phyloP scores from a whole-genome alignment of 306 rosid genomes.

The Prunus armeniaca region DNA sequence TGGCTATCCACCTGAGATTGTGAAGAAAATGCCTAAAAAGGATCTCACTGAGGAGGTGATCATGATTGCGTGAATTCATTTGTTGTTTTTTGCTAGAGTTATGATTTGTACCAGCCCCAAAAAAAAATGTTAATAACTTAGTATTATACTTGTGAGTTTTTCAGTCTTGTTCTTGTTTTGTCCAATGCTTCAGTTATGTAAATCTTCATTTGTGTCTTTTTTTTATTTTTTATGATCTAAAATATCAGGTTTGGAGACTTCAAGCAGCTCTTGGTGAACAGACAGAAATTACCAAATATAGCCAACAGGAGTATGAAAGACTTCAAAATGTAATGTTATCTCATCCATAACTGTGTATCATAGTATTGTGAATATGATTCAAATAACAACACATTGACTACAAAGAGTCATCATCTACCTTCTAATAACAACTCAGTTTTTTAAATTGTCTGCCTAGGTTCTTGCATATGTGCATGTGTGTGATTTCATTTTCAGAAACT shows the following conservation, averaged over 20 bases:
- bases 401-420: background rate
- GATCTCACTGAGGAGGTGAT: constrained; percentile 99
- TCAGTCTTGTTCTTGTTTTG: background rate
- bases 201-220: background rate
- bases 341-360: constrained; percentile 11
- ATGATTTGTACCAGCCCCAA: background rate
- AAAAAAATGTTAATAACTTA: background rate
- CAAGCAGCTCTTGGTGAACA: constrained; percentile 99
- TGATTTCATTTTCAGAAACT: background rate
- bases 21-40: constrained; percentile 97
- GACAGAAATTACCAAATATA: constrained; percentile 85
- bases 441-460: background rate
- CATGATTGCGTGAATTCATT: background rate
- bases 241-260: constrained; percentile 87
- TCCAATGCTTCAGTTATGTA: background rate
- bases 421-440: too few relatives aligned
- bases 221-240: background rate
- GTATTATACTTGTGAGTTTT: too few relatives aligned
- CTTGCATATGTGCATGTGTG: background rate
- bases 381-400: background rate
- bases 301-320: constrained; percentile 90
- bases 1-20: constrained; percentile 98
- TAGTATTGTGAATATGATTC: background rate
- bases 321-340: constrained; percentile 73
- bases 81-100: constrained; percentile 1